phyloP scores from a whole-genome alignment of 306 rosid genomes.

The Adenanthera pavonina region DNA sequence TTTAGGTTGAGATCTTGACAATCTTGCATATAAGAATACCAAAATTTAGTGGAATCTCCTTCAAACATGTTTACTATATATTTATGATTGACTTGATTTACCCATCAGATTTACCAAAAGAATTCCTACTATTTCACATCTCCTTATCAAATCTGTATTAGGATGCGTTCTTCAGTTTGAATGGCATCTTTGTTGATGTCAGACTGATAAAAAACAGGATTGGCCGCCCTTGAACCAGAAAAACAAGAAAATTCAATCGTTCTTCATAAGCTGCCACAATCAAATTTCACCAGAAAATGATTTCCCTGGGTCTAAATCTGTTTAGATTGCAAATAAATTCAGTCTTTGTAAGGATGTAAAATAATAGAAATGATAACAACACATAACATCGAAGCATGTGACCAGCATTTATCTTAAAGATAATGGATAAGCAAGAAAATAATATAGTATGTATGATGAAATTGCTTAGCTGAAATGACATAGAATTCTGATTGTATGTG shows the following conservation, averaged over 20 bases:
- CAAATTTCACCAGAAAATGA: conserved; percentile 31
- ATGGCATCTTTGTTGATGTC: conserved; percentile 81
- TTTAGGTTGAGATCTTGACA: neutral
- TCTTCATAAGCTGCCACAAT: neutral
- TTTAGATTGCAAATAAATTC: conserved; percentile 15
- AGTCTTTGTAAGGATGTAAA: conserved; percentile 14
- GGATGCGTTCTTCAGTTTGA: conserved; percentile 78
- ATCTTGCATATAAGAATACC: neutral
- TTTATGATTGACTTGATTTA: neutral
- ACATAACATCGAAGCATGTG: conserved; percentile 2
- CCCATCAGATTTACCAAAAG: neutral
- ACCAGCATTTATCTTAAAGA: neutral
- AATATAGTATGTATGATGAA: neutral
- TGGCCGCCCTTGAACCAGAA: conserved; percentile 79
- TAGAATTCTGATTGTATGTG: neutral
- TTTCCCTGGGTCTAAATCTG: conserved; percentile 32
- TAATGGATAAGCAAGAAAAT: neutral
- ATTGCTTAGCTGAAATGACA: neutral
- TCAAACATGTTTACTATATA: neutral
- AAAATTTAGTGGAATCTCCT: neutral
- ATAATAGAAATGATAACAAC: conserved; percentile 10
- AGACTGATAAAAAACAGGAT: conserved; percentile 71
- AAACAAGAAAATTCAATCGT: conserved; percentile 7
- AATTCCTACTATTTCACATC: conserved; percentile 42
- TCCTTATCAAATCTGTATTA: conserved; percentile 70